Conservation (phyloP, 1,139 yeast species). For the Taiozyma onychis region DNA sequence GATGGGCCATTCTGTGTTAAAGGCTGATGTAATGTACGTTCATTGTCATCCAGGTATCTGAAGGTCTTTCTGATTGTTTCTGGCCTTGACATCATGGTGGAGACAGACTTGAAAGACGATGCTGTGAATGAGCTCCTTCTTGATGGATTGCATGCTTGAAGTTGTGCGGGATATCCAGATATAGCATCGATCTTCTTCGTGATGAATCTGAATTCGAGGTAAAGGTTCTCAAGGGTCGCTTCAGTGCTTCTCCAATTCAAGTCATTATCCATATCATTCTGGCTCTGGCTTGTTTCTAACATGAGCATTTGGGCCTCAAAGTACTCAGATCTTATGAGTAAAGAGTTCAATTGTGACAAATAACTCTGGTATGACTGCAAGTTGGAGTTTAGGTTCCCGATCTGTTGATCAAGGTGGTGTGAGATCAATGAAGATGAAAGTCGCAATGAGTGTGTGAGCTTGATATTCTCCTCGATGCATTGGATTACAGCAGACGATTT, state of each 20-base stretch:
- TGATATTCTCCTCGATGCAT: constrained; percentile 20
- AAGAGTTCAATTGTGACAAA: constrained; percentile 28
- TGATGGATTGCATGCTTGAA: neutral
- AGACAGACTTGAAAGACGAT: neutral
- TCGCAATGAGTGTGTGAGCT: constrained; percentile 15
- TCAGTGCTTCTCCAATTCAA: constrained; percentile 38
- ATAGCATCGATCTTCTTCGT: constrained; percentile 17
- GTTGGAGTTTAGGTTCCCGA: constrained; percentile 10
- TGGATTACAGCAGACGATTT: constrained; percentile 15
- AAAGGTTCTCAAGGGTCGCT: constrained; percentile 44
- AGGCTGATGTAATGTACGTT: neutral
- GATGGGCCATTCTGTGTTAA: neutral
- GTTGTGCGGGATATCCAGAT: neutral
- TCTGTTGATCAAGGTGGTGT: constrained; percentile 14
- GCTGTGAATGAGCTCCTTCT: neutral
- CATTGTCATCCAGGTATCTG: neutral
- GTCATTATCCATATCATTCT: constrained; percentile 23
- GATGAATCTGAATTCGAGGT: constrained; percentile 41
- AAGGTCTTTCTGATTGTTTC: neutral
- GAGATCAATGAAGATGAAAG: constrained; percentile 13
- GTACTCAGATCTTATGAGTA: constrained; percentile 32
- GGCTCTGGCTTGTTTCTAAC: constrained; percentile 26
- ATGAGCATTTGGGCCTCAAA: constrained; percentile 34
- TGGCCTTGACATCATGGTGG: neutral
- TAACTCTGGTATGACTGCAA: constrained; percentile 18